phyloP scores from a whole-genome alignment of 129 eudicot genomes.

The Artemisia annua region DNA sequence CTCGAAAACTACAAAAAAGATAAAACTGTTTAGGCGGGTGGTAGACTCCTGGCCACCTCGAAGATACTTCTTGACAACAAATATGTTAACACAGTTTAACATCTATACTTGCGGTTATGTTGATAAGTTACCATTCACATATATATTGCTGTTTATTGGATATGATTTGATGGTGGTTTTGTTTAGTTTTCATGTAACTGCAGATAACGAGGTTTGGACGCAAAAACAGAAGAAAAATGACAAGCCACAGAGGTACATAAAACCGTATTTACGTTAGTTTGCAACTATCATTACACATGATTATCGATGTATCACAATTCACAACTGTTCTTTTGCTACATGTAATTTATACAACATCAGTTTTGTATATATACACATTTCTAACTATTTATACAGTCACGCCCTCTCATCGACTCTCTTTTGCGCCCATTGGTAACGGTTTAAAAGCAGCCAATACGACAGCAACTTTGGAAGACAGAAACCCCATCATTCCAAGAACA shows the following conservation, averaged over 20 bases:
- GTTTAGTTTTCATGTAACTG: no score
- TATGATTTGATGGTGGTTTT: no score
- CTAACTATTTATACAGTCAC: constrained; percentile 25
- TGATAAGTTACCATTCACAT: no score
- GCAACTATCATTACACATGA: neutral
- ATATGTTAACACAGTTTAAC: no score
- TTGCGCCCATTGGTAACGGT: constrained; percentile 45
- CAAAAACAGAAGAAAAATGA: no score
- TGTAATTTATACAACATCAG: constrained; percentile 12
- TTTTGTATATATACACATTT: constrained; percentile 21
- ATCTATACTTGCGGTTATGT: no score
- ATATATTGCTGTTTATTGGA: no score
- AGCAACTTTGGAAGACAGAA: constrained; percentile 74
- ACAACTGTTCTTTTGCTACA: neutral
- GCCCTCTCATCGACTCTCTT: constrained; percentile 34
- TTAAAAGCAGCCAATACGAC: constrained; percentile 79
- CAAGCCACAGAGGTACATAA: neutral
- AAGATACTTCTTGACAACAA: no score
- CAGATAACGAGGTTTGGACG: no score
- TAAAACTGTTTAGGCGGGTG: no score
- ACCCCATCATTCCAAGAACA: constrained; percentile 78
- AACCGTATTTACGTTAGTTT: neutral
- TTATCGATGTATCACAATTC: neutral
- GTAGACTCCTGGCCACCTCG: no score
- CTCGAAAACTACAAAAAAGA: no score